Conservation (phyloP, 768 basidiomycete genomes). For the Kwoniella europaea region DNA sequence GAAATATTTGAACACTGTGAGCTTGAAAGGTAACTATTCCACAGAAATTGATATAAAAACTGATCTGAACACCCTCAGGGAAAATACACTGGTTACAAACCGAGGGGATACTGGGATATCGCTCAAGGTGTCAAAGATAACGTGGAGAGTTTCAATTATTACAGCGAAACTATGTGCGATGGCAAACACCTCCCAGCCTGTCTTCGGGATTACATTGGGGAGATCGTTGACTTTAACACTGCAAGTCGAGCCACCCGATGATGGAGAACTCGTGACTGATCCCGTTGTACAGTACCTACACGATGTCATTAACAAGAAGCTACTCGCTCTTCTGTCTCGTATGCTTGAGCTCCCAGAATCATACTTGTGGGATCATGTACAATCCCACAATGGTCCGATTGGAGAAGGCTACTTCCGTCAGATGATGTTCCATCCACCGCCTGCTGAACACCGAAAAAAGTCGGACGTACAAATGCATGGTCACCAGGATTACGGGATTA, state of each 20-base stretch:
- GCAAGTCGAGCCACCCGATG: background rate
- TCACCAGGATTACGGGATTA: slow-evolving; percentile 38
- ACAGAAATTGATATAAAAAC: no score
- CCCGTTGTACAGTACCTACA: background rate
- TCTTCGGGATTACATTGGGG: slow-evolving; percentile 19
- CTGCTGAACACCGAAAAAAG: slow-evolving; percentile 1
- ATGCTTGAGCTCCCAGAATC: slow-evolving; percentile 48
- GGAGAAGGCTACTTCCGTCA: slow-evolving; percentile 23
- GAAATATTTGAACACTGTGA: slow-evolving; percentile 20
- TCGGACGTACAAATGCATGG: background rate
- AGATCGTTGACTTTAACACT: slow-evolving; percentile 24
- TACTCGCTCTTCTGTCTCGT: slow-evolving; percentile 40
- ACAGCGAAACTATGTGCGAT: slow-evolving; percentile 12
- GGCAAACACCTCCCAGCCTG: slow-evolving; percentile 4
- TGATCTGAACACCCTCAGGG: background rate
- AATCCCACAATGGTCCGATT: slow-evolving; percentile 15
- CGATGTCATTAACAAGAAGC: slow-evolving; percentile 30
- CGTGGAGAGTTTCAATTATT: slow-evolving; percentile 28
- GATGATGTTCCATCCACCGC: slow-evolving; percentile 11
- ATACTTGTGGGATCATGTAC: slow-evolving; percentile 44
- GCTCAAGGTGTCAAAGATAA: slow-evolving; percentile 19
- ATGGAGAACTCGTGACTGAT: background rate
- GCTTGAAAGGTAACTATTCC: background rate
- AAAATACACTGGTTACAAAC: slow-evolving; percentile 21
- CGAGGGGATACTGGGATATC: slow-evolving; percentile 22